Percentiles rank a stretch among this genome's conserved stretches.
These are phyloP conservation scores for Backusella tarrabulga DNA, from an alignment of 192 early-diverging fungal species.

Conservation along the genomic window DNA sequence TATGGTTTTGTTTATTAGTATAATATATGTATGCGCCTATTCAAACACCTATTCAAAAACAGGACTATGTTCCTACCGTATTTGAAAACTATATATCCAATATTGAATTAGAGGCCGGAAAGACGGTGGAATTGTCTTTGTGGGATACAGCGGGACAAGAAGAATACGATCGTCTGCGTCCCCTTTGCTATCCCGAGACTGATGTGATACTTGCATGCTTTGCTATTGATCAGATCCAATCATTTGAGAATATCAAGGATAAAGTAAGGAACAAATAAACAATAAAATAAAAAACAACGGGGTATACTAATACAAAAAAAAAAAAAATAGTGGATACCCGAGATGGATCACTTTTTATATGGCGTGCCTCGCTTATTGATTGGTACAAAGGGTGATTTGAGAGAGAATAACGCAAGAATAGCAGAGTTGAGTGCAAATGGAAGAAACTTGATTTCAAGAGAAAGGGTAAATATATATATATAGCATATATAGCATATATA, in stretches of 20 bases:
- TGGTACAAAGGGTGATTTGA: constrained; percentile 89
- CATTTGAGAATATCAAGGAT: constrained; percentile 22
- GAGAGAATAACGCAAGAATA: constrained; percentile 76
- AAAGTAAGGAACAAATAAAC: constrained; percentile 1
- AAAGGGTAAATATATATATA: not conserved
- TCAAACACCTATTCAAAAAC: not conserved
- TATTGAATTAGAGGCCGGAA: constrained; percentile 86
- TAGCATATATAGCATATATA: not conserved
- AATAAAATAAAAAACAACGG: not conserved
- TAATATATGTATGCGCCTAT: constrained; percentile 12
- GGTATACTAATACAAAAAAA: not conserved
- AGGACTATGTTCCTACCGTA: constrained; percentile 32
- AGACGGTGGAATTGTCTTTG: constrained; percentile 87
- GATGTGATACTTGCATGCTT: constrained; percentile 24
- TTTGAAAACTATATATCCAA: constrained; percentile 95
- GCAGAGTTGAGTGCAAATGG: constrained; percentile 60
- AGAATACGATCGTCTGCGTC: constrained; percentile 89
- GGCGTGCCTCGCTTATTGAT: constrained; percentile 81
- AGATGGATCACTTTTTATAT: constrained; percentile 84
- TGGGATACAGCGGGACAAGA: constrained; percentile 96
- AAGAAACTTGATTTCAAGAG: not conserved
- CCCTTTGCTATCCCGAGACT: constrained; percentile 91
- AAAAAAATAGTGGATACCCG: constrained; percentile 72
- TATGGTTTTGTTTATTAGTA: constrained; percentile 29
- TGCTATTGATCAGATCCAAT: constrained; percentile 13